Evolutionary conservation across 192 early-diverging fungal genomes (phyloP).

Genomic region (Spinellus fusiger): DNA sequence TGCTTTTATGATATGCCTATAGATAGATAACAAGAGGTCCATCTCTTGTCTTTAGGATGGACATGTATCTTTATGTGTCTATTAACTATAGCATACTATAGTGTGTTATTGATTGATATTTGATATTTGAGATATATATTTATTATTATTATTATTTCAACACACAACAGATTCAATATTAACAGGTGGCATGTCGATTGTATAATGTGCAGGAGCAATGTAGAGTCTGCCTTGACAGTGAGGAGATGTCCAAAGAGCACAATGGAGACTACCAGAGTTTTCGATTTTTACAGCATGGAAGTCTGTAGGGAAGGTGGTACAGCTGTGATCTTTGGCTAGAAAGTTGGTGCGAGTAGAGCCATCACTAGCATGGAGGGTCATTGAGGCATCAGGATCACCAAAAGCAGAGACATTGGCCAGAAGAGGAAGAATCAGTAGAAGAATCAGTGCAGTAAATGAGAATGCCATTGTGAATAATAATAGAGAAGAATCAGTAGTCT

Average conservation of each 20-base stretch:
- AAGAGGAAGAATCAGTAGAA: not conserved
- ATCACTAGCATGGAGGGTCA: slow-evolving; percentile 1
- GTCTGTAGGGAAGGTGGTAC: slow-evolving; percentile 1
- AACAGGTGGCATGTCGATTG: slow-evolving; percentile 4
- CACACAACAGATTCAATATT: slow-evolving; percentile 16
- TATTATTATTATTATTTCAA: not conserved
- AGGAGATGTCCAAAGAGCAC: slow-evolving; percentile 13
- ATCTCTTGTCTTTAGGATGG: too few relatives aligned
- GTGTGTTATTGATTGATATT: not conserved
- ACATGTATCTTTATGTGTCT: too few relatives aligned
- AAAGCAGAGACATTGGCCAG: not conserved
- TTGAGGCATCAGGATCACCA: not conserved
- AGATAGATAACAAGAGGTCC: too few relatives aligned
- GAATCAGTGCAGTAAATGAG: not conserved
- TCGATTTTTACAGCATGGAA: slow-evolving; percentile 7
- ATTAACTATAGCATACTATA: not conserved
- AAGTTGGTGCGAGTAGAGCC: slow-evolving; percentile 1
- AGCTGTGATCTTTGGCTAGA: slow-evolving; percentile 12
- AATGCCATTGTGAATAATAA: not conserved
- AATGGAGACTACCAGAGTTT: slow-evolving; percentile 8
- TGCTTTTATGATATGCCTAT: too few relatives aligned
- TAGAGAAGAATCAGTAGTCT: too few relatives aligned
- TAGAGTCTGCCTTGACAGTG: slow-evolving; percentile 12
- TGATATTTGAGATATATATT: not conserved
- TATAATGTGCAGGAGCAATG: slow-evolving; percentile 21